Conservation (phyloP, 2,329 filamentous ascomycete species). For the Claviceps citrina region DNA sequence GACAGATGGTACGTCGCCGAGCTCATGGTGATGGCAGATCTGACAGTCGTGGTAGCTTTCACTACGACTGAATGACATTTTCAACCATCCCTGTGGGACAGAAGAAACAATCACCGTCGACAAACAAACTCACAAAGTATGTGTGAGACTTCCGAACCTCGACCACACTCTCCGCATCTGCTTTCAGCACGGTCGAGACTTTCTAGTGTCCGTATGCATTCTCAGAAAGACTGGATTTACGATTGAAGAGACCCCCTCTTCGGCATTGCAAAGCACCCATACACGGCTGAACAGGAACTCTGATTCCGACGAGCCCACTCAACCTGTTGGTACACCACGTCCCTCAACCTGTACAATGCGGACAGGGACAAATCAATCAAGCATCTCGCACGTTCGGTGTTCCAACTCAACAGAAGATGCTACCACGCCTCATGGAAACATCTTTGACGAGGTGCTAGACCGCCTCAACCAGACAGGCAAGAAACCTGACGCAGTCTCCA, state of each 20-base stretch:
- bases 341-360: no score
- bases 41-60: constrained; percentile 4
- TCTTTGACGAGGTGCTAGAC: constrained; percentile 6
- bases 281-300: not conserved
- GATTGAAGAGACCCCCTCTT: constrained; percentile 10
- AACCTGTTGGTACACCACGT: constrained; percentile 4
- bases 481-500: not conserved
- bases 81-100: constrained; percentile 2
- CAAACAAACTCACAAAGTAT: constrained; percentile 10
- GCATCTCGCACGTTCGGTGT: no score
- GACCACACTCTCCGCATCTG: constrained; percentile 12
- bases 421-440: not conserved
- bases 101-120: constrained; percentile 10
- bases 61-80: constrained; percentile 5
- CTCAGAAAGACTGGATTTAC: constrained; percentile 18
- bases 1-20: constrained; percentile 4
- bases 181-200: constrained; percentile 19
- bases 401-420: not conserved
- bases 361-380: no score
- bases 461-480: not conserved
- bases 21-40: not conserved
- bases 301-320: not conserved
- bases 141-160: constrained; percentile 13
- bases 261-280: not conserved
- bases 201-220: constrained; percentile 17